Percentiles rank a stretch among this genome's conserved stretches.
These are phyloP conservation scores for Xylariaceae sp. DNA, from an alignment of 2,329 filamentous ascomycete species.

Conservation along the genomic window DNA sequence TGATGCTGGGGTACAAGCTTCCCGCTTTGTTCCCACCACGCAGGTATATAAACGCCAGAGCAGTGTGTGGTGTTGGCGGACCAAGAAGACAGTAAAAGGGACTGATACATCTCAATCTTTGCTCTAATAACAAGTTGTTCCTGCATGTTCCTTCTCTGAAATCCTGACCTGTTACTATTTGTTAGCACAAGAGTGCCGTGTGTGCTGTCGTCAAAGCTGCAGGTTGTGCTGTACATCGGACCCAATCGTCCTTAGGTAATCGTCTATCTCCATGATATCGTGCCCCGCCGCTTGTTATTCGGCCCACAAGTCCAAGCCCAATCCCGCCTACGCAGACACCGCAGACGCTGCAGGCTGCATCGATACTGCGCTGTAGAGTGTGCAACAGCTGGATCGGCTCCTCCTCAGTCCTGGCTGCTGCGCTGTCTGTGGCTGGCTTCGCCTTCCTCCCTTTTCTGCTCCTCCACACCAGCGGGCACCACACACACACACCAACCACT, in stretches of 20 bases:
- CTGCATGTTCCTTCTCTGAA: neutral
- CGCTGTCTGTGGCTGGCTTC: slow-evolving; percentile 5
- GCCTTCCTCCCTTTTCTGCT: slow-evolving; percentile 29
- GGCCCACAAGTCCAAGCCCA: slow-evolving; percentile 28
- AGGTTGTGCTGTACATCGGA: neutral
- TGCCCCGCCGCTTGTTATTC: slow-evolving; percentile 27
- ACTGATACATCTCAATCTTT: neutral
- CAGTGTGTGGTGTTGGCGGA: neutral
- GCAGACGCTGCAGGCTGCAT: too few species aligned
- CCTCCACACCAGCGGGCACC: slow-evolving; percentile 19
- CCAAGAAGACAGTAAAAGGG: neutral
- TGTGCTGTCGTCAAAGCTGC: neutral
- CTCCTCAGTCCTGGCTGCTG: slow-evolving; percentile 1
- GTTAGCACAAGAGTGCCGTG: too few species aligned
- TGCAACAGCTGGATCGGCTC: slow-evolving; percentile 15
- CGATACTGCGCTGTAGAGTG: neutral
- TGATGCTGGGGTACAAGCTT: too few species aligned
- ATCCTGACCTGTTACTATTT: too few species aligned
- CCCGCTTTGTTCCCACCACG: too few species aligned
- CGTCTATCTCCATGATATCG: neutral
- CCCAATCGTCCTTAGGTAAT: slow-evolving; percentile 1
- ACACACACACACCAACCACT: slow-evolving; percentile 22
- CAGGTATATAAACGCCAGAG: too few species aligned
- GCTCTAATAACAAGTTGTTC: neutral
- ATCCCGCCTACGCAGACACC: slow-evolving; percentile 10